Evolutionary conservation across 306 rosid species (phyloP).

Genomic region (Medicago arabica): DNA sequence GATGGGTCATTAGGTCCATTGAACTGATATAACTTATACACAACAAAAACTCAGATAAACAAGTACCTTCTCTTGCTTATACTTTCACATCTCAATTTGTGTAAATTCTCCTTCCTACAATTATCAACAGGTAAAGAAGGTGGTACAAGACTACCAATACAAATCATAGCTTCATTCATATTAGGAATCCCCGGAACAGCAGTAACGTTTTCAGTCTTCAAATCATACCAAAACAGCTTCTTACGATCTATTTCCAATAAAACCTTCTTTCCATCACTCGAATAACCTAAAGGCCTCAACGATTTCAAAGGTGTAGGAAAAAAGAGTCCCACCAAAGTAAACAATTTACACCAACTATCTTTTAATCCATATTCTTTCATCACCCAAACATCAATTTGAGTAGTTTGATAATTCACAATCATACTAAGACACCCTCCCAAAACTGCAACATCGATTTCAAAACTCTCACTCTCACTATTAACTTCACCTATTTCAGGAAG

Average conservation of each 20-base stretch:
- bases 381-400: constrained; percentile 62
- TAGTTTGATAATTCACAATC: constrained; percentile 43
- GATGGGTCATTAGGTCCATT: constrained; percentile 3
- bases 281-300: constrained; percentile 66
- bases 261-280: constrained; percentile 46
- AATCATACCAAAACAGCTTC: constrained; percentile 65
- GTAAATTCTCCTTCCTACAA: constrained; percentile 25
- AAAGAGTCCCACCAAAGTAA: constrained; percentile 41
- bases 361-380: constrained; percentile 59
- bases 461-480: neutral
- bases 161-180: constrained; percentile 54
- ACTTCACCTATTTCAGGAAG: constrained; percentile 49
- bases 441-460: constrained; percentile 55
- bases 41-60: neutral
- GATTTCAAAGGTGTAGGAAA: constrained; percentile 32
- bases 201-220: constrained; percentile 30
- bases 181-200: constrained; percentile 47
- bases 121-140: constrained; percentile 37
- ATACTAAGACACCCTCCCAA: constrained; percentile 57
- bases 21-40: neutral
- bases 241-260: constrained; percentile 51
- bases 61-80: constrained; percentile 55
- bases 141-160: constrained; percentile 61
- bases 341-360: constrained; percentile 65
- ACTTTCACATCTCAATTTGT: constrained; percentile 23